Evolutionary conservation across 1,284 basidiomycete genomes (phyloP).

Genomic region (Agaricales sp.): DNA sequence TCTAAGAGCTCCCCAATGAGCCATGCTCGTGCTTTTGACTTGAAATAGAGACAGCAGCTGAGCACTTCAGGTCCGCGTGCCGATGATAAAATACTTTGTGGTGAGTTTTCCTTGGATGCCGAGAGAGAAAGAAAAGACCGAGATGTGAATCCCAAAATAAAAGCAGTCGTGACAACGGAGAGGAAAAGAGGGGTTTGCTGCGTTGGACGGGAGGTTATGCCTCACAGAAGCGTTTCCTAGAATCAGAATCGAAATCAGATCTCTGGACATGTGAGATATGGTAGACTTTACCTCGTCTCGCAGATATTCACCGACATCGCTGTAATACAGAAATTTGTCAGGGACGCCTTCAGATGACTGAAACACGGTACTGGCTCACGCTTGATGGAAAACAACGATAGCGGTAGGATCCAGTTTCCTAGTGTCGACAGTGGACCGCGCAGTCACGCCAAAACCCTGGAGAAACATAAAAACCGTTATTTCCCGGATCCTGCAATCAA

Average conservation of each 20-base stretch:
- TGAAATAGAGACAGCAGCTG: conserved; percentile 14
- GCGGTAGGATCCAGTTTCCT: conserved; percentile 97
- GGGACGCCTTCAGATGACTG: background rate
- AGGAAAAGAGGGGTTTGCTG: no score
- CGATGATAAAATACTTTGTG: conserved; percentile 10
- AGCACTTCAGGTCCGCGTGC: conserved; percentile 29
- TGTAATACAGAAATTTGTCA: conserved; percentile 21
- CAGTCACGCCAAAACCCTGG: conserved; percentile 96
- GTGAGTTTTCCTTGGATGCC: conserved; percentile 6
- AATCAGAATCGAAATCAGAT: no score
- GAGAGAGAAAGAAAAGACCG: conserved; percentile 2
- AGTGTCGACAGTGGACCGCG: conserved; percentile 92
- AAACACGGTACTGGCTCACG: conserved; percentile 43
- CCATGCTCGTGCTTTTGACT: background rate
- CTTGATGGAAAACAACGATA: conserved; percentile 98
- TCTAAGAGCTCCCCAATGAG: background rate
- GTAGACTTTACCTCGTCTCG: conserved; percentile 85
- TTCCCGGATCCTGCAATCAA: no score
- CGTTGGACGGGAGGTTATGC: no score
- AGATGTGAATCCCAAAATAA: conserved; percentile 6
- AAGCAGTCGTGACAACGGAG: conserved; percentile 12
- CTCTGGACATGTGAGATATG: no score
- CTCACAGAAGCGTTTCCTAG: no score
- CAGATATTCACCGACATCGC: conserved; percentile 92
- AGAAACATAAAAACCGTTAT: conserved; percentile 9